Base-by-base conservation (phyloP, 345 rosid species). In the Aquilaria sinensis region DNA sequence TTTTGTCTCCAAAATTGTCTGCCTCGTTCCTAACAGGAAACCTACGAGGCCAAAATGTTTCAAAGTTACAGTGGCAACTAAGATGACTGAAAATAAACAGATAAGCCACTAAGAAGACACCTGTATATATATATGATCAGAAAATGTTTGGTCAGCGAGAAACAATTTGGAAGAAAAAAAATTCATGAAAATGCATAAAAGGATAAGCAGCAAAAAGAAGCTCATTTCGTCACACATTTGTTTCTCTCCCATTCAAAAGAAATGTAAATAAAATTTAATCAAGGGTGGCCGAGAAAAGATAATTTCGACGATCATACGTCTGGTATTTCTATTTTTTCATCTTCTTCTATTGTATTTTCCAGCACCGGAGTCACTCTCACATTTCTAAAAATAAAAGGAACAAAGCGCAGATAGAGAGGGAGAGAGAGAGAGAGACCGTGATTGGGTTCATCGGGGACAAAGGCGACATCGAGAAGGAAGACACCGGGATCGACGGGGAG, bases 401-500 rank as follows among this genome's bases (percentile, higher is more conserved):
- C 14, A 13, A 50, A 16, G 23, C 23, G 23, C 23, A 2, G 7
- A 33, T 31, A 34, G 15, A 61, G 6, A n/a, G 60, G 12, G 2
- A 34, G 49, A 8, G 2, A 16, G 2, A 15, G 12, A 4, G 33
- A 32, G 46, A 15, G 52, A 85, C 96, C 97, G 60, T 86, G 97
- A 53, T 68, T 83, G 9, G 51, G 50, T 12, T 93, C 94, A 31
- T 88, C 94, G 2, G 94, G 96, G 57, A 93, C 96, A 70, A 88
- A 93, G 57, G 96, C 82, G 55, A 93, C 81, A 76, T 90, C 98
- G 48, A 93, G 96, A 67, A 90, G 96, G 66, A 90, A 93, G n/a
- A 93, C 96, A 31, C 98, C 92, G 10, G 97, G 96, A 68, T 90
- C 92, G 60, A 86, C 85, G 11, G 97, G 92, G 56, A 90, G 81